These are phyloP conservation scores for Narthecium ossifragum DNA, from an alignment of 106 monocot species.

Conservation along the genomic window DNA sequence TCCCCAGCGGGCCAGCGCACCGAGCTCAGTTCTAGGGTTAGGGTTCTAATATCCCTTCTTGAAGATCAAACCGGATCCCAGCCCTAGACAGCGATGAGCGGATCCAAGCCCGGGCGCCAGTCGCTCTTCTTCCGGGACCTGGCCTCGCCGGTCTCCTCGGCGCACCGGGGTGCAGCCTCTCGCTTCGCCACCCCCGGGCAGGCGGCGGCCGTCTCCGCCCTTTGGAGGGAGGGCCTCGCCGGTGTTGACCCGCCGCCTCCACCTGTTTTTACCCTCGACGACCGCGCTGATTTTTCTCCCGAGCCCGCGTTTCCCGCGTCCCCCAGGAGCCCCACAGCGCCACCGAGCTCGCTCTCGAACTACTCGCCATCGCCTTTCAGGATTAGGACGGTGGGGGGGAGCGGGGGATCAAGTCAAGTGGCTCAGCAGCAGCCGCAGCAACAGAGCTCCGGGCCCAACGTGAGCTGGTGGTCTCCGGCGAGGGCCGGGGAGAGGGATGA, in stretches of 20 bases:
- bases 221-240: constrained; percentile 46
- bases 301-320: constrained; percentile 32
- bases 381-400: constrained; percentile 9
- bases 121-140: constrained; percentile 80
- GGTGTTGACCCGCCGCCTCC: constrained; percentile 48
- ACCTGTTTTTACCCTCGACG: constrained; percentile 78
- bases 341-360: constrained; percentile 9
- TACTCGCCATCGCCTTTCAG: constrained; percentile 33
- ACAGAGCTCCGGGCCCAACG: not conserved
- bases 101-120: constrained; percentile 22
- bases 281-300: constrained; percentile 65
- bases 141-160: constrained; percentile 54
- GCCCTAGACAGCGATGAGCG: not conserved
- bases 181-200: constrained; percentile 53
- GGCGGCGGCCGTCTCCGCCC: constrained; percentile 47
- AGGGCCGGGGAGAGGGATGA: constrained; percentile 16
- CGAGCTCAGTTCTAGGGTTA: too few species aligned
- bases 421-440: constrained; percentile 13
- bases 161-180: constrained; percentile 25
- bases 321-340: constrained; percentile 10
- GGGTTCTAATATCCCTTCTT: too few species aligned
- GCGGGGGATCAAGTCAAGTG: constrained; percentile 3
- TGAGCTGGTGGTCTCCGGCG: constrained; percentile 48
- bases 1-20: too few species aligned
- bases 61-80: too few species aligned